phyloP scores from a whole-genome alignment of 768 basidiomycete genomes.

The Auricularia heimuer region DNA sequence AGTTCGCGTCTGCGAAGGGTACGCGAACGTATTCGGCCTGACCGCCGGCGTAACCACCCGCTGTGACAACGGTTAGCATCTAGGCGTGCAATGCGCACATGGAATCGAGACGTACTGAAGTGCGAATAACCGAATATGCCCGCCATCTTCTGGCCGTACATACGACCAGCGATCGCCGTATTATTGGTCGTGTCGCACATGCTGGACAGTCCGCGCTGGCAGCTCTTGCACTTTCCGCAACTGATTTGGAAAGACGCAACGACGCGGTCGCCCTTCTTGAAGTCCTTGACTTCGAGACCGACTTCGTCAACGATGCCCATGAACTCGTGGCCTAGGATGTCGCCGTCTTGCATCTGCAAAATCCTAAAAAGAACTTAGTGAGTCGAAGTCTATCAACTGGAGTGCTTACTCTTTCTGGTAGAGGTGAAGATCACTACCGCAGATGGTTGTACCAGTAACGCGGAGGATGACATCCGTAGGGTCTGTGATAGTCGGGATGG shows the following conservation, averaged over 20 bases:
- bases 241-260: slow-evolving; percentile 75
- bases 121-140: slow-evolving; percentile 68
- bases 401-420: slow-evolving; percentile 27
- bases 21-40: slow-evolving; percentile 71
- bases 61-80: neutral
- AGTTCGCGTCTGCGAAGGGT: slow-evolving; percentile 61
- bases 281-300: slow-evolving; percentile 51
- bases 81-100: neutral
- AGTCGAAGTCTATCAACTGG: slow-evolving; percentile 46
- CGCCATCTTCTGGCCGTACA: slow-evolving; percentile 57
- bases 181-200: slow-evolving; percentile 69
- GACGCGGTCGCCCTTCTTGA: slow-evolving; percentile 57
- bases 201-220: slow-evolving; percentile 61
- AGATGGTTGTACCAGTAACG: slow-evolving; percentile 69
- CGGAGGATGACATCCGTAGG: slow-evolving; percentile 67
- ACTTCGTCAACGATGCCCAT: slow-evolving; percentile 62
- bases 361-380: neutral
- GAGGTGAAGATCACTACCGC: slow-evolving; percentile 57
- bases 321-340: slow-evolving; percentile 70
- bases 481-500: slow-evolving; percentile 52
- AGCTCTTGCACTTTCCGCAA: slow-evolving; percentile 55
- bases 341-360: slow-evolving; percentile 46
- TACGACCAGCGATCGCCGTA: slow-evolving; percentile 30
- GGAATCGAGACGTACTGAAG: slow-evolving; percentile 25
- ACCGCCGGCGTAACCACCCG: slow-evolving; percentile 60